These are phyloP conservation scores for Monosporozyma siamensis DNA, from an alignment of 805 yeast species.

Conservation along the genomic window DNA sequence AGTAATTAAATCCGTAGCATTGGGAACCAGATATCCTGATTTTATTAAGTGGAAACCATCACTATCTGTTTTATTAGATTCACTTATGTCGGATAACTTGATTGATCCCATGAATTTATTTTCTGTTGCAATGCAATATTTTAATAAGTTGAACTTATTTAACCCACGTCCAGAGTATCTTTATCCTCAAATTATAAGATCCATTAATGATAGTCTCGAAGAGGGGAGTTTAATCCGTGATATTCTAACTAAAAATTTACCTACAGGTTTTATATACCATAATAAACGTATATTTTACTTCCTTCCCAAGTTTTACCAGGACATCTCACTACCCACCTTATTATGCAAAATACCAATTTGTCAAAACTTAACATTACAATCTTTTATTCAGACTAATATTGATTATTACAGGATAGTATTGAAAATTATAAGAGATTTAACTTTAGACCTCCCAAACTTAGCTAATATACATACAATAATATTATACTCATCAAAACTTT, in stretches of 20 bases:
- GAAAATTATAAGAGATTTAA: background rate
- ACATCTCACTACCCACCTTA: background rate
- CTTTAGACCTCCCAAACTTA: background rate
- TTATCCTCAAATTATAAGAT: slow-evolving; percentile 16
- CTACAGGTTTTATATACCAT: background rate
- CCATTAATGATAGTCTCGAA: slow-evolving; percentile 7
- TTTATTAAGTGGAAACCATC: slow-evolving; percentile 53
- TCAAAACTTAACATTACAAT: slow-evolving; percentile 11
- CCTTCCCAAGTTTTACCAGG: background rate
- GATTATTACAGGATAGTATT: slow-evolving; percentile 19
- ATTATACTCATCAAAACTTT: slow-evolving; percentile 33
- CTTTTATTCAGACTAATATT: slow-evolving; percentile 16
- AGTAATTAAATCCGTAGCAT: slow-evolving; percentile 47
- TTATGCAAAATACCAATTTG: background rate
- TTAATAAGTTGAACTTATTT: slow-evolving; percentile 26
- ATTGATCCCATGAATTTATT: slow-evolving; percentile 17
- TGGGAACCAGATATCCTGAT: slow-evolving; percentile 45
- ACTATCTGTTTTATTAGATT: slow-evolving; percentile 34
- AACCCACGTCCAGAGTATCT: background rate
- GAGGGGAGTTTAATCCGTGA: background rate
- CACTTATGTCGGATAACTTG: too few relatives aligned
- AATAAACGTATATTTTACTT: background rate
- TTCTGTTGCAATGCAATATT: slow-evolving; percentile 28
- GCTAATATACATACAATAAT: slow-evolving; percentile 15
- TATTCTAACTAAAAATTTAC: too few relatives aligned